Percentiles rank a stretch among this genome's conserved stretches.
phyloP scores from a whole-genome alignment of 768 basidiomycete species.

The Psilocybe sp. region DNA sequence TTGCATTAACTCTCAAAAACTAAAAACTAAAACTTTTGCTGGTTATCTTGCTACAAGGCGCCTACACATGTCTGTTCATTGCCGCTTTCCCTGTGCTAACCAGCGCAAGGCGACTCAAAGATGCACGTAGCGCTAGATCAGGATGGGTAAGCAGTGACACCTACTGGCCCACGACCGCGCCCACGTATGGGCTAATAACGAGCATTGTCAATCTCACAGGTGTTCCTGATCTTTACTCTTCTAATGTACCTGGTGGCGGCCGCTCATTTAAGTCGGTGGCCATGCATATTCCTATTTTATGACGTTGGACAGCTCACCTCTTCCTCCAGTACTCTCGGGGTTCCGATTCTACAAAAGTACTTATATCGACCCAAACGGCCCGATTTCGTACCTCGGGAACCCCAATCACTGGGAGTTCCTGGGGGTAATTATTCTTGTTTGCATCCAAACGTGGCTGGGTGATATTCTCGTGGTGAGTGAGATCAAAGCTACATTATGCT shows the following conservation, averaged over 20 bases:
- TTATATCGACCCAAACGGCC: constrained; percentile 7
- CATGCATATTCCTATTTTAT: no score
- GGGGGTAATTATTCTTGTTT: constrained; percentile 15
- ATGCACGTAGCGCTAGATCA: not conserved
- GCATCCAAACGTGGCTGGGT: constrained; percentile 21
- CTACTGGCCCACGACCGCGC: no score
- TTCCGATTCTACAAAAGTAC: constrained; percentile 17
- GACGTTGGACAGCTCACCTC: not conserved
- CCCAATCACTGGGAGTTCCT: constrained; percentile 18
- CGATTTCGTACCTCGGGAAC: constrained; percentile 10
- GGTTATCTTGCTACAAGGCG: not conserved
- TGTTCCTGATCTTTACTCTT: constrained; percentile 19
- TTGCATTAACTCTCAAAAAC: no score
- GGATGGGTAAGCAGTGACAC: not conserved
- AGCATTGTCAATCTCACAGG: constrained; percentile 3
- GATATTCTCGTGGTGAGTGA: constrained; percentile 22
- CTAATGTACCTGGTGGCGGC: constrained; percentile 24
- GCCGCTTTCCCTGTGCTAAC: constrained; percentile 8
- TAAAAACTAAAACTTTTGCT: no score
- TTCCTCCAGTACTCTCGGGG: not conserved
- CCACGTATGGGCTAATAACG: not conserved
- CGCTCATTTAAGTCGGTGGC: constrained; percentile 20
- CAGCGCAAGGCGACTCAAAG: not conserved
- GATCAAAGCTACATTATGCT: no score
- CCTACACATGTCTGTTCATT: constrained; percentile 13